Base-by-base conservation (phyloP, 164 flowering plant genomes). In the Aristolochia contorta region DNA sequence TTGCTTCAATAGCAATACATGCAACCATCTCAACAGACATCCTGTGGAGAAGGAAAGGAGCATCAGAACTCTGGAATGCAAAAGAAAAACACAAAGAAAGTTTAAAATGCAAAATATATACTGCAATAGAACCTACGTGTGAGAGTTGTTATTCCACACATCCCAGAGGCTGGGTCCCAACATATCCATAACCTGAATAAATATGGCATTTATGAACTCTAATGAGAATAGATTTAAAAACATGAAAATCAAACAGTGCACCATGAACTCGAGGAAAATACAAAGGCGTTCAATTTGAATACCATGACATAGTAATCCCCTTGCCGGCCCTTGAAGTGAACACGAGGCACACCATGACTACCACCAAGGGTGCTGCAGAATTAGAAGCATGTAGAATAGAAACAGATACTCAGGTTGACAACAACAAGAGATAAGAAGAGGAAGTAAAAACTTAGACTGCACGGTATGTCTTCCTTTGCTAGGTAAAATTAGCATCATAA, bases 171-270 rank as follows among this genome's bases (percentile, higher is more conserved):
- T 89, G 27, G 98, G 96, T 14, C 98, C 98, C 72, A 93, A 87
- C 80, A 93, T 87, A 67, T 93, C 98, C 98, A 93, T 93, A 52
- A 93, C 98, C 98, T n/a, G n/a, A n/a, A n/a, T n/a, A n/a, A n/a
- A n/a, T n/a, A n/a, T 93, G 78, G 21, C 16, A 57, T 22, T 45
- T 13, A 20, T 41, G 58, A 43, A 46, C 4, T 21, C 47, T 13
- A 32, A 51, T 15, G 46, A 16, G 16, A 45, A 23, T 0, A 33
- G n/a, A 33, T 13, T 5, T 16, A 41, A 55, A 24, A 14, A 47
- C 3, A 15, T 48, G 9, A 47, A 59, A 47, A 47, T 47, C 23
- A 24, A n/a, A 43, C 23, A 4, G 51, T 7, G 48, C n/a, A n/a
- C n/a, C n/a, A n/a, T 25, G 7, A 19, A 32, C 23, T 18, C 5